Evolutionary conservation across 2,329 filamentous ascomycete genomes (phyloP).

Genomic region (Coniochaeta sp.): DNA sequence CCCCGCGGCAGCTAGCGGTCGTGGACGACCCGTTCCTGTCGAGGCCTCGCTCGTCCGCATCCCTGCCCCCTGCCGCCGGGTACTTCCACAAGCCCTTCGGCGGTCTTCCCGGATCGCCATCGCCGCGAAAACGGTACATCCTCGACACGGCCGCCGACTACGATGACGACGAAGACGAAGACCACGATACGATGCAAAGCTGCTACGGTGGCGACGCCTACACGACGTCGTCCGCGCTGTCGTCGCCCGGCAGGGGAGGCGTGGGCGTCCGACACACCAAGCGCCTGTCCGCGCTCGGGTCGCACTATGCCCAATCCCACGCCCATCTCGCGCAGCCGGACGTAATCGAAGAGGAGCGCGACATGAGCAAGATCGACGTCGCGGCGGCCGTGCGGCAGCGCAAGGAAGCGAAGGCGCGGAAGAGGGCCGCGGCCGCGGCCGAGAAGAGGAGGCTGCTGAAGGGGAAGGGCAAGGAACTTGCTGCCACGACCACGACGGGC

Average conservation of each 20-base stretch:
- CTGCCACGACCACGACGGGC: too few species aligned
- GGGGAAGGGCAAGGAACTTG: neutral
- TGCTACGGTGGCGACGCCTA: neutral
- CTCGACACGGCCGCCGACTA: neutral
- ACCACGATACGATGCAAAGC: neutral
- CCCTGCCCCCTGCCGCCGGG: neutral
- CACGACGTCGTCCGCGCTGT: neutral
- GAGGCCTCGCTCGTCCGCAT: neutral
- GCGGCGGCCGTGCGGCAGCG: neutral
- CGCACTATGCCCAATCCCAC: neutral
- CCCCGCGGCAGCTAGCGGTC: neutral
- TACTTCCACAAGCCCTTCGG: neutral
- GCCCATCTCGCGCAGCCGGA: neutral
- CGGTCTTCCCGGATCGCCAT: neutral
- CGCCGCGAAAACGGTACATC: neutral
- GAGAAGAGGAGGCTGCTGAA: neutral
- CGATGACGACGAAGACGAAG: neutral
- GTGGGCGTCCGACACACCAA: neutral
- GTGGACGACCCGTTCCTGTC: neutral
- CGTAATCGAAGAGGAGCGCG: constrained; percentile 2
- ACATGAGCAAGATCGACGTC: neutral
- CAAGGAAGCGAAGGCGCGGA: constrained; percentile 3
- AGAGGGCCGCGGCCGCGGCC: neutral
- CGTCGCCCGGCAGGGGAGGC: neutral
- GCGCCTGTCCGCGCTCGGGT: constrained; percentile 7